These are phyloP conservation scores for Erythrophleum fordii DNA, from an alignment of 306 rosid genomes.

Conservation along the genomic window DNA sequence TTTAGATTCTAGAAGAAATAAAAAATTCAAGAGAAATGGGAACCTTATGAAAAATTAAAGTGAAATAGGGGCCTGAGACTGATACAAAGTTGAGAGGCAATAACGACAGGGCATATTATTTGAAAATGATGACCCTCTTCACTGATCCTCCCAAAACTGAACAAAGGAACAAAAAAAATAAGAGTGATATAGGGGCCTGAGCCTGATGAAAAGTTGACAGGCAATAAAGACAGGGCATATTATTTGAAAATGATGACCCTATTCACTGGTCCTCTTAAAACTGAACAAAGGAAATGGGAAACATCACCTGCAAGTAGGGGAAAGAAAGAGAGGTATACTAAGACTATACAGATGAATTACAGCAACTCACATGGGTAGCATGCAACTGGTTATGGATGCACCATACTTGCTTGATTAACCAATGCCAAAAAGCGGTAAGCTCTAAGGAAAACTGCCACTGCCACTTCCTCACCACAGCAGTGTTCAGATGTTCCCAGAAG, in stretches of 20 bases:
- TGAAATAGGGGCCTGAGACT: too few species aligned
- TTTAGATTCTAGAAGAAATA: not conserved
- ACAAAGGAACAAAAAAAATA: too few species aligned
- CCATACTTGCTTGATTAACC: not conserved
- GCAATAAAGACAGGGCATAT: not conserved
- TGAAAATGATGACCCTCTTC: too few species aligned
- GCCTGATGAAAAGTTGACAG: too few species aligned
- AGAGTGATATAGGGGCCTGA: too few species aligned
- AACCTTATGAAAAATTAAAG: too few species aligned
- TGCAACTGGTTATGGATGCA: not conserved
- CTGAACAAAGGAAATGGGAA: not conserved
- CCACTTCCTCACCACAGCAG: not conserved
- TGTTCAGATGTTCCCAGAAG: not conserved
- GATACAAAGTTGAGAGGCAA: not conserved
- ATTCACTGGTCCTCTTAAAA: not conserved
- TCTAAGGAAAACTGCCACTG: not conserved
- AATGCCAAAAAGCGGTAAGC: not conserved
- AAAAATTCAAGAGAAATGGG: not conserved
- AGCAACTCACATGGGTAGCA: too few species aligned
- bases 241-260: not conserved
- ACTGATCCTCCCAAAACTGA: too few species aligned
- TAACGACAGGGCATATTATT: too few species aligned
- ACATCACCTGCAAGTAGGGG: not conserved
- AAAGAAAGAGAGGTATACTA: too few species aligned
- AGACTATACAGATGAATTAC: too few species aligned